Evolutionary conservation across 805 yeast genomes (phyloP).

Genomic region (Pichia cabralensis): DNA sequence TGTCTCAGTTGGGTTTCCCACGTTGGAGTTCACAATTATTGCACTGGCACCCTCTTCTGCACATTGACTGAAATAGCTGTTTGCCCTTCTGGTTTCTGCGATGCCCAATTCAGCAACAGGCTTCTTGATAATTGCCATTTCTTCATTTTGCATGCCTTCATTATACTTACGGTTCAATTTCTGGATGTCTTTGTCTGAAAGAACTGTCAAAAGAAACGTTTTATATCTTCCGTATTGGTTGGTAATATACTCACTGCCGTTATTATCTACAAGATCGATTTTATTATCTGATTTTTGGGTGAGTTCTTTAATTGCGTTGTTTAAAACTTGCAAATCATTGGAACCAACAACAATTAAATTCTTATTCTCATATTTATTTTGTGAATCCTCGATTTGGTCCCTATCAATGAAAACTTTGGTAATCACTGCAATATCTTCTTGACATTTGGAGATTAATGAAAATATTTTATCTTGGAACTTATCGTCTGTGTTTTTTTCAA

Average conservation of each 20-base stretch:
- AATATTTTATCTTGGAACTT: too few species aligned
- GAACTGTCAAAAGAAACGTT: too few species aligned
- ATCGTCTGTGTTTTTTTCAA: constrained; percentile 2
- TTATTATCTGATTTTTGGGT: constrained; percentile 13
- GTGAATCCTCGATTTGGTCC: neutral
- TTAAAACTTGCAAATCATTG: constrained; percentile 10
- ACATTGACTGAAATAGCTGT: too few species aligned
- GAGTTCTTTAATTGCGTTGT: constrained; percentile 9
- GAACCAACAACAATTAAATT: constrained; percentile 14
- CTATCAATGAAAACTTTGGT: constrained; percentile 9
- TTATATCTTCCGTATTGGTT: constrained; percentile 6
- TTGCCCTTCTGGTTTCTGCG: too few species aligned
- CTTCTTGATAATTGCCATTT: neutral
- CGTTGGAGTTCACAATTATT: too few species aligned
- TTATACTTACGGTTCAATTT: too few species aligned
- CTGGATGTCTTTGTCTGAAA: too few species aligned
- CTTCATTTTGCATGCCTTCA: constrained; percentile 4
- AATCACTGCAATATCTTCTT: constrained; percentile 13
- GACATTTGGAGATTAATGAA: constrained; percentile 5
- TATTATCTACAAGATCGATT: constrained; percentile 11
- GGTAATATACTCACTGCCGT: constrained; percentile 3
- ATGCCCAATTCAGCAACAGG: too few species aligned
- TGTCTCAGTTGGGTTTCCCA: too few species aligned
- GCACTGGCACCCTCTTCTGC: too few species aligned
- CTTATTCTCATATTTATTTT: neutral